phyloP scores from a whole-genome alignment of 352 stramenopile genomes.

The Phytophthora fragariaefolia region DNA sequence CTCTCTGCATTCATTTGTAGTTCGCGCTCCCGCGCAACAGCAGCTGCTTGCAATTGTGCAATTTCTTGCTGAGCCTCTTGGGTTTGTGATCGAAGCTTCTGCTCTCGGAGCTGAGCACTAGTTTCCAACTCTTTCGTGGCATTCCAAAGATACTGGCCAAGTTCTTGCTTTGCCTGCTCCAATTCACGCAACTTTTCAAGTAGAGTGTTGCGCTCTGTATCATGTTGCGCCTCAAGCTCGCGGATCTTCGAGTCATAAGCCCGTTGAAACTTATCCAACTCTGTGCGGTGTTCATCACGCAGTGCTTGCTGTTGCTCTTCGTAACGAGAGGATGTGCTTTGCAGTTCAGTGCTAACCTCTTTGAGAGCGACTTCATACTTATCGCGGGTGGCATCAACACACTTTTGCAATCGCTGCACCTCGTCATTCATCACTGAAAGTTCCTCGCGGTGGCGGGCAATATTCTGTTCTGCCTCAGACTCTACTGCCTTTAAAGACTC shows the following conservation, averaged over 20 bases:
- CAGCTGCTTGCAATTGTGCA: slow-evolving; percentile 18
- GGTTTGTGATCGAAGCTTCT: slow-evolving; percentile 29
- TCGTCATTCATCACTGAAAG: slow-evolving; percentile 70
- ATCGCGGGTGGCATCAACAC: slow-evolving; percentile 39
- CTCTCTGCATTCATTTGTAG: slow-evolving; percentile 52
- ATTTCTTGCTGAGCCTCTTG: slow-evolving; percentile 44
- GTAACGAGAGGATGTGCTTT: slow-evolving; percentile 22
- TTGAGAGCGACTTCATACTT: slow-evolving; percentile 47
- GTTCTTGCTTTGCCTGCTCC: slow-evolving; percentile 56
- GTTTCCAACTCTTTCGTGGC: slow-evolving; percentile 57
- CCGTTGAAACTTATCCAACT: slow-evolving; percentile 19
- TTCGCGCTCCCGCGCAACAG: slow-evolving; percentile 44
- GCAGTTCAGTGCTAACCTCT: slow-evolving; percentile 39
- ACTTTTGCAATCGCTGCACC: slow-evolving; percentile 49
- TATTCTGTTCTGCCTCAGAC: slow-evolving; percentile 37
- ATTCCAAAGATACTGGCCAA: slow-evolving; percentile 69
- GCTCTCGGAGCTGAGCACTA: slow-evolving; percentile 30
- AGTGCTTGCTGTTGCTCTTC: slow-evolving; percentile 36
- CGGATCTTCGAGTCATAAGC: slow-evolving; percentile 15
- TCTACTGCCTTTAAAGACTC: slow-evolving; percentile 47
- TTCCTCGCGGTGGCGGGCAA: slow-evolving; percentile 54
- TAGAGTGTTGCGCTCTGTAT: slow-evolving; percentile 11
- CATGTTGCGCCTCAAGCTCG: slow-evolving; percentile 12
- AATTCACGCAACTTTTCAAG: slow-evolving; percentile 24
- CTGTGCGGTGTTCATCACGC: slow-evolving; percentile 19